Percentiles rank a stretch among this genome's conserved stretches.
Evolutionary conservation across 1,139 yeast species (phyloP).

Genomic region (Suhomyces guaymorum): DNA sequence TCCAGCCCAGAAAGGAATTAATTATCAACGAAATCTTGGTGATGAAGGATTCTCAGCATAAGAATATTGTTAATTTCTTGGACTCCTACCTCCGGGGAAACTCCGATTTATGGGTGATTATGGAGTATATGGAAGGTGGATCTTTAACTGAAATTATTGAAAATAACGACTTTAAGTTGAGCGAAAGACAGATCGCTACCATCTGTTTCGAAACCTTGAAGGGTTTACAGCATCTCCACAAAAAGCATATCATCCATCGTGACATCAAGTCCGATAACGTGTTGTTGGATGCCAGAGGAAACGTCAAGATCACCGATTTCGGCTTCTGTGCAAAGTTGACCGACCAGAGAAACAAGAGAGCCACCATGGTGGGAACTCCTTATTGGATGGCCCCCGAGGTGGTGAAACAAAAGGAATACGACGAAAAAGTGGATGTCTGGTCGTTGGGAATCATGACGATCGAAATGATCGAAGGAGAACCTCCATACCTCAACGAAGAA

Average conservation of each 20-base stretch:
- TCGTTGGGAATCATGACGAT: conserved; percentile 97
- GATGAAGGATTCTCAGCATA: conserved; percentile 51
- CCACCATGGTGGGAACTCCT: conserved; percentile 99
- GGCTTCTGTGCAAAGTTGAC: conserved; percentile 97
- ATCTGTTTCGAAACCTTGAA: conserved; percentile 89
- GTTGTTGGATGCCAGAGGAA: conserved; percentile 78
- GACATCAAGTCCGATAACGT: conserved; percentile 96
- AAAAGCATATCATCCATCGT: conserved; percentile 89
- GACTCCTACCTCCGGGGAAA: conserved; percentile 46
- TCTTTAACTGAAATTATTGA: conserved; percentile 87
- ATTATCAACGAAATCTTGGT: conserved; percentile 61
- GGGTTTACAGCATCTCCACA: conserved; percentile 89
- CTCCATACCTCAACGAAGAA: conserved; percentile 95
- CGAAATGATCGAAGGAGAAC: conserved; percentile 98
- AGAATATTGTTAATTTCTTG: conserved; percentile 48
- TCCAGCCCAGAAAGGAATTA: conserved; percentile 92
- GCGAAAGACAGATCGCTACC: conserved; percentile 81
- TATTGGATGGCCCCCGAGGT: conserved; percentile 99
- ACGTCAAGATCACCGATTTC: conserved; percentile 94
- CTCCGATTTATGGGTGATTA: conserved; percentile 36
- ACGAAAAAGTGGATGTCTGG: conserved; percentile 97
- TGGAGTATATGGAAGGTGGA: conserved; percentile 49
- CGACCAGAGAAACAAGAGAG: conserved; percentile 88
- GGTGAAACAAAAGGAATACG: conserved; percentile 93
- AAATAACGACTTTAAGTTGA: conserved; percentile 62